Evolutionary conservation across 192 early-diverging fungal species (phyloP).

Genomic region (Coemansia sp.): DNA sequence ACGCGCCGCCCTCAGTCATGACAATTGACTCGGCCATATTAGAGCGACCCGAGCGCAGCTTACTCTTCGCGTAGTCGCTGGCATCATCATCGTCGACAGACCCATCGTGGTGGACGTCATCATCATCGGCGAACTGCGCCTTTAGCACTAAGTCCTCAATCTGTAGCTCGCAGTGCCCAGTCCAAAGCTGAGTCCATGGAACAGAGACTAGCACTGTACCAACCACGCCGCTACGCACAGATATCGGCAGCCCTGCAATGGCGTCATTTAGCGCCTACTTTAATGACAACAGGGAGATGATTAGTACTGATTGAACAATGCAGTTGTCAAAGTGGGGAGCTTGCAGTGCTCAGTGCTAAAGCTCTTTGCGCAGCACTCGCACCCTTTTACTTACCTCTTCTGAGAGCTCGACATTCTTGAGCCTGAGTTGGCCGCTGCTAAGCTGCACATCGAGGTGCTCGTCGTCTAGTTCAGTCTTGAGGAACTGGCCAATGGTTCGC

Average conservation of each 20-base stretch:
- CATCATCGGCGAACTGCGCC: slow-evolving; percentile 28
- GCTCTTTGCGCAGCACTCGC: background rate
- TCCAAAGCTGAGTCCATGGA: slow-evolving; percentile 86
- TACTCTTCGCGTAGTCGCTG: slow-evolving; percentile 15
- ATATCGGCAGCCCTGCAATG: slow-evolving; percentile 66
- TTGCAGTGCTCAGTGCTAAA: background rate
- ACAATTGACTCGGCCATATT: slow-evolving; percentile 46
- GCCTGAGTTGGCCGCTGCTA: slow-evolving; percentile 70
- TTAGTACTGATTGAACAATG: slow-evolving; percentile 6
- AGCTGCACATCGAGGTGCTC: slow-evolving; percentile 87
- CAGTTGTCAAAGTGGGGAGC: background rate
- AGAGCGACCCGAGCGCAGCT: slow-evolving; percentile 9
- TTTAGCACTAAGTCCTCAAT: slow-evolving; percentile 69
- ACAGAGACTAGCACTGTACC: slow-evolving; percentile 68
- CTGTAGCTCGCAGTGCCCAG: slow-evolving; percentile 72
- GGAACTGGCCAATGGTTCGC: slow-evolving; percentile 81
- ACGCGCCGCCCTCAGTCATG: slow-evolving; percentile 61
- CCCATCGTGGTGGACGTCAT: slow-evolving; percentile 6
- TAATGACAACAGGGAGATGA: background rate
- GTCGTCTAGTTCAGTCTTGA: slow-evolving; percentile 72
- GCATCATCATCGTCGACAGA: slow-evolving; percentile 15
- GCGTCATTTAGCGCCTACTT: slow-evolving; percentile 75
- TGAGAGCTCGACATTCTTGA: slow-evolving; percentile 80
- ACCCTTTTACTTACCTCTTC: slow-evolving; percentile 60
- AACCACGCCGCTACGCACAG: slow-evolving; percentile 70